Base-by-base conservation (phyloP, 768 basidiomycete genomes). In the Botryobasidium botryosum region DNA sequence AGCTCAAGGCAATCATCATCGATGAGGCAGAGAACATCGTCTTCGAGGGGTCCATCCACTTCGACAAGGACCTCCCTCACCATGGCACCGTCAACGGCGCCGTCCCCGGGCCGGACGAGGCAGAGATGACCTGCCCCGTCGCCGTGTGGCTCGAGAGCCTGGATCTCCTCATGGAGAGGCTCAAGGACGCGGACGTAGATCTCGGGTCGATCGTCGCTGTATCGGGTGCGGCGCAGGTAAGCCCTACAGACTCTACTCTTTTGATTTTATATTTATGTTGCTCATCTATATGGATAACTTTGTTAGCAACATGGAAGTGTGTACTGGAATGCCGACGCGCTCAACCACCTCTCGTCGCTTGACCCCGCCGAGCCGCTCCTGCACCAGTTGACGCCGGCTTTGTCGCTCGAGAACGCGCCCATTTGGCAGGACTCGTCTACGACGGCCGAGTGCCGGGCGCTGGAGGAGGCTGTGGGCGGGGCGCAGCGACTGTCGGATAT, bases 381-480 rank as follows among this genome's bases (percentile, higher is more conserved):
- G 7, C 66, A 69, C 2, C 82, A 86, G 52, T 62, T 88, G 29
- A 20, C 50, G 15, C 72, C 70, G 0, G 83, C 83, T 2, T 86
- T 88, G 58, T 75, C 82, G 5, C 61, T 74, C 10, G 65, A 65
- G 1, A 68, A 68, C 50, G 71, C 79, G 3, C 84, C 85, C 7
- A 88, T 88, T 55, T 91, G 87, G 86, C 85, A 90, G 58, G 87
- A 90, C 59, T 84, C 83, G 1, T 86, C 83, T 0, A 88, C 85
- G 0, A 77, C 75, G 1, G 60, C 62, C 35, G 83, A 88, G 52
- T 90, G 86, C 55, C 62, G 63, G 45, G 69, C 66, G 47, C 62
- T 90, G 35, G 81, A 87, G 54, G 67, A 64, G 0, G 67, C 64
- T 29, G 62, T 80, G 7, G 84, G 84, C 29, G 82, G 83, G 4